Conservation (phyloP, 805 yeast species). For the Lachancea sp. region DNA sequence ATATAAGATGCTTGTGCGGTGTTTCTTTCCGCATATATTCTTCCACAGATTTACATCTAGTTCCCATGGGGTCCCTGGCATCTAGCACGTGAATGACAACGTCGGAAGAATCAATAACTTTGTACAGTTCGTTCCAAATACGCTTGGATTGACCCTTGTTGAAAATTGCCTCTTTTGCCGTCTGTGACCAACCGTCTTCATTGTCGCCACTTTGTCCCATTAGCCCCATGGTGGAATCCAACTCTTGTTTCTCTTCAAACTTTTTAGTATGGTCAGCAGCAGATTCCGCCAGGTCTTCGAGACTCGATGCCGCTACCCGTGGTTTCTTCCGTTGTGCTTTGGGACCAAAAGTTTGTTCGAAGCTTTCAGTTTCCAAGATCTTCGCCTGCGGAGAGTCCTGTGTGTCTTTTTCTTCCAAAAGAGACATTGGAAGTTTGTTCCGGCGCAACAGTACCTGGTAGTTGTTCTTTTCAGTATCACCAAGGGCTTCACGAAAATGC, state of each 20-base stretch:
- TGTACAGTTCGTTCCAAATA: slow-evolving; percentile 96
- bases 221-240: slow-evolving; percentile 68
- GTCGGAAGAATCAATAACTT: slow-evolving; percentile 95
- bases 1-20: slow-evolving; percentile 92
- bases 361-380: slow-evolving; percentile 85
- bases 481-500: slow-evolving; percentile 91
- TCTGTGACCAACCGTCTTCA: slow-evolving; percentile 78
- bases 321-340: slow-evolving; percentile 92
- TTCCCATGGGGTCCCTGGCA: slow-evolving; percentile 96
- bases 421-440: slow-evolving; percentile 92
- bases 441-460: slow-evolving; percentile 83
- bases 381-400: slow-evolving; percentile 69
- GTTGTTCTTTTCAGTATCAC: slow-evolving; percentile 71
- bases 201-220: slow-evolving; percentile 59
- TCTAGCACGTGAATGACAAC: slow-evolving; percentile 94
- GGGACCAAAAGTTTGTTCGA: slow-evolving; percentile 81
- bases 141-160: slow-evolving; percentile 96
- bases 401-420: slow-evolving; percentile 80
- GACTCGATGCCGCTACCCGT: slow-evolving; percentile 63
- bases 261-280: slow-evolving; percentile 51
- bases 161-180: slow-evolving; percentile 93
- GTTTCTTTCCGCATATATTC: slow-evolving; percentile 89
- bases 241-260: slow-evolving; percentile 70
- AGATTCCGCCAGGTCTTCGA: slow-evolving; percentile 66
- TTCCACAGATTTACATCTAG: slow-evolving; percentile 89